Percentiles rank a stretch among this genome's conserved stretches.
These are phyloP conservation scores for Cladosporium sp. DNA, from an alignment of 2,329 filamentous ascomycete species.

Conservation along the genomic window DNA sequence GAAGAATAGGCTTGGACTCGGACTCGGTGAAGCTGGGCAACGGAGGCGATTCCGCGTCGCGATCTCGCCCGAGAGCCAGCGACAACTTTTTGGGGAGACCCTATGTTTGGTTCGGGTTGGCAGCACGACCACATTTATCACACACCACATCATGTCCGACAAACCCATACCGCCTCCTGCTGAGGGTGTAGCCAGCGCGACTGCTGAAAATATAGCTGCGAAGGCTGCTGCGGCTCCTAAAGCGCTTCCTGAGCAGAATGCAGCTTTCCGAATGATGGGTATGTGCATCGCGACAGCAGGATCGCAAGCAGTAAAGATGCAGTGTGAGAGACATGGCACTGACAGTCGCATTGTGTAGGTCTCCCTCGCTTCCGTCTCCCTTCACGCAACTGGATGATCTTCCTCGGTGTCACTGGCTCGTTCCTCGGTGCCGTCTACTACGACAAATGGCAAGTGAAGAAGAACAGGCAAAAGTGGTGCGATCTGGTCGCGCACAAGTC, in stretches of 20 bases:
- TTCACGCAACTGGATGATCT: conserved; percentile 97
- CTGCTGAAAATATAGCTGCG: conserved; percentile 16
- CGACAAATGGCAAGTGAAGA: conserved; percentile 87
- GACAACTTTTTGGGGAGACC: conserved; percentile 12
- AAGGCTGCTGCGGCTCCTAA: conserved; percentile 28
- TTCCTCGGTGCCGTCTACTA: conserved; percentile 83
- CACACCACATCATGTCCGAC: conserved; percentile 10
- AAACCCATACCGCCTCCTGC: conserved; percentile 14
- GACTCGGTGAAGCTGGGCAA: conserved; percentile 11
- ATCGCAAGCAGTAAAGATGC: not conserved
- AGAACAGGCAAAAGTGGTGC: conserved; percentile 82
- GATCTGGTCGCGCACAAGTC: conserved; percentile 81
- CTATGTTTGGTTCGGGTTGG: not conserved
- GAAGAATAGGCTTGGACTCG: too few relatives aligned
- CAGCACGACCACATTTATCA: not conserved
- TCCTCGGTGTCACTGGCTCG: conserved; percentile 74
- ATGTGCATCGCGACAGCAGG: conserved; percentile 22
- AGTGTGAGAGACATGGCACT: not conserved
- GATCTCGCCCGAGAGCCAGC: conserved; percentile 7
- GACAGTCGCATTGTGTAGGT: conserved; percentile 49
- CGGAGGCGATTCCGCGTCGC: conserved; percentile 12
- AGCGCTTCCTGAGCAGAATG: conserved; percentile 58
- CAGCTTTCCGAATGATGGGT: conserved; percentile 72
- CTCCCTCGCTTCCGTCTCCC: conserved; percentile 84
- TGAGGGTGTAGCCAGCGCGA: conserved; percentile 8